These are phyloP conservation scores for Pseudonitzschia delicatissima DNA, from an alignment of 108 stramenopile species.

Conservation along the genomic window DNA sequence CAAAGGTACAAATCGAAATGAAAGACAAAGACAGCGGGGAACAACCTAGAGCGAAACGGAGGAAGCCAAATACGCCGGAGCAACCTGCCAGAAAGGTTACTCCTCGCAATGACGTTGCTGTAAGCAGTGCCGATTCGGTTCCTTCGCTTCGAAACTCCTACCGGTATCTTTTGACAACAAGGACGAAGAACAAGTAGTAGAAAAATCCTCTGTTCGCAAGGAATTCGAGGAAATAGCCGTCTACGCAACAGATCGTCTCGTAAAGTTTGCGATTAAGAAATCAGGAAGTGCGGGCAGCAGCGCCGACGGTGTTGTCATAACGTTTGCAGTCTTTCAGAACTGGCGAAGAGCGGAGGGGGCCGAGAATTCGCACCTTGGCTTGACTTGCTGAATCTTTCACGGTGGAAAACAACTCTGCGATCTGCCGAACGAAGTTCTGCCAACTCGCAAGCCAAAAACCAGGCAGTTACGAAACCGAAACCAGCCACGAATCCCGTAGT, in stretches of 20 bases:
- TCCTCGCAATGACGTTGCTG: not conserved
- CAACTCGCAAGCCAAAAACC: conserved; percentile 2
- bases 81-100: conserved; percentile 8
- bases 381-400: conserved; percentile 73
- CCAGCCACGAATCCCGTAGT: not conserved
- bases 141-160: conserved; percentile 47
- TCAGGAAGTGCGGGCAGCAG: conserved; percentile 7
- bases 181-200: conserved; percentile 24
- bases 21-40: conserved; percentile 5
- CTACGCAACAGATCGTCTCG: conserved; percentile 66
- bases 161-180: conserved; percentile 35
- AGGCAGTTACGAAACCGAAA: conserved; percentile 9
- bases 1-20: conserved; percentile 35
- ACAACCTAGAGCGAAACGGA: conserved; percentile 27
- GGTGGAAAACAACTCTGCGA: conserved; percentile 57
- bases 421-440: conserved; percentile 8
- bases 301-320: conserved; percentile 15
- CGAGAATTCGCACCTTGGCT: conserved; percentile 81
- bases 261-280: conserved; percentile 39
- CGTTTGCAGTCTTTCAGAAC: conserved; percentile 67
- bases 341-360: conserved; percentile 85
- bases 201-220: conserved; percentile 33
- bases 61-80: conserved; percentile 26
- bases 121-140: conserved; percentile 32
- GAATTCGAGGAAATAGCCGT: conserved; percentile 74